Base-by-base conservation (phyloP, 257 asterid genomes). In the Petunia secreta region DNA sequence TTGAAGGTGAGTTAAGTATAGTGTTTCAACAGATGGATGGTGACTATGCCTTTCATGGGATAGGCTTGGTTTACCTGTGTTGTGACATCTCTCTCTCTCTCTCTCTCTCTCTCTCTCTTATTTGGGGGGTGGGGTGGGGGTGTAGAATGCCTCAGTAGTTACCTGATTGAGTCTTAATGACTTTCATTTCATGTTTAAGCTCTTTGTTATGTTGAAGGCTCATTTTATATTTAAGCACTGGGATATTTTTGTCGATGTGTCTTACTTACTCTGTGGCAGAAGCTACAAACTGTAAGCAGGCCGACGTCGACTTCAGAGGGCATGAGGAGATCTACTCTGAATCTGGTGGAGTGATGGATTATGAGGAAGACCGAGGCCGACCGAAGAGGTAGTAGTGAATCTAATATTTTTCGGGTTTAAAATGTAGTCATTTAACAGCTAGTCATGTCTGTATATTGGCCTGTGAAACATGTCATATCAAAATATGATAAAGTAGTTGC, bases 231-330 rank as follows among this genome's bases (percentile, higher is more conserved):
- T 82, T 75, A 25, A 60, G 90, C 79, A 80, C 87, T 90, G 88
- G 89, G 91, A 84, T 87, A 84, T 88, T 80, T 91, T 84, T 84
- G 92, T 92, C 90, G 94, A 91, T 87, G 90, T 87, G 91, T 89
- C 97, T 94, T 91, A 92, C 98, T 91, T 91, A 95, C 94, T 75
- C 86, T 92, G 89, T 94, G 97, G 97, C 98, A 94, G 97, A 96
- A 89, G 96, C 91, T 95, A 89, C 91, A 85, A 89, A 92, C 92
- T 91, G 88, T 94, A 80, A 93, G 97, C 97, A 94, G 99, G 98
- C 91, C 80, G 92, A 90, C 71, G 13, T 80, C 82, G 97, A 92
- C 53, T 79, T 87, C 93, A 87, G 95, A 85, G 98, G 96, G 86
- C 94, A 92, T 73, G 97, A 91, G 83, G 98, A 95, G 91, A 82